Evolutionary conservation across 2,329 filamentous ascomycete genomes (phyloP), one percentile per base, ranked within the genome.

Genomic region (Pyrenochaeta sp.): DNA sequence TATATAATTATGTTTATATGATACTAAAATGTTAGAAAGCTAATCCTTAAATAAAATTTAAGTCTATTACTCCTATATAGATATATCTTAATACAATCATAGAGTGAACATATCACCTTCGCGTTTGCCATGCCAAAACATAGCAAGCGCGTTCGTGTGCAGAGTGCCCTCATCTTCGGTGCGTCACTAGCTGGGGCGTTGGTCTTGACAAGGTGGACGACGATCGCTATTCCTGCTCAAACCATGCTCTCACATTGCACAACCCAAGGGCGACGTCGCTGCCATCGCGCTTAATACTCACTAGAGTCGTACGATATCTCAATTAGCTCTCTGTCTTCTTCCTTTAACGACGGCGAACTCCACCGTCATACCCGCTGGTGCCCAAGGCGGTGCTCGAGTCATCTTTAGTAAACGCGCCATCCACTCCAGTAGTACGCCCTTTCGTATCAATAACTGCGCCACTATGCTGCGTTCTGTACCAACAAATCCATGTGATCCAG

Each of bases 401-500:
- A 6, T 50, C 59, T 15, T 48, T 47, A 13, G 19, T 15, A 47
- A 50, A 50, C 24, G 51, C 48, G 12, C 34, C 45, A 25, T 52
- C 49, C 25, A 52, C 43, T 8, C 42, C 40, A 3, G 54, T 50
- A 12, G 47, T 15, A 5, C 39, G 22, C 37, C 39, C 39, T 37
- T 24, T 48, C 13, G 28, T 7, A 25, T 39, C 30, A n/a, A 56
- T 49, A 19, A 48, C 48, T 32, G 43, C n/a, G 32, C 19, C 30
- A 10, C 52, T 49, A 13, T 24, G 44, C 43, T 71, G 68, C 19
- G 62, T 62, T 44, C 30, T 48, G 59, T 65, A 74, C 72, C 71
- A 75, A 36, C 58, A 64, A n/a, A 59, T 27, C 72, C 72, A 78
- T n/a, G 67, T 73, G n/a, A 73, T 47, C 73, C 73, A 76, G 56